Evolutionary conservation across 768 basidiomycete genomes (phyloP).

Genomic region (Epithele typhae): DNA sequence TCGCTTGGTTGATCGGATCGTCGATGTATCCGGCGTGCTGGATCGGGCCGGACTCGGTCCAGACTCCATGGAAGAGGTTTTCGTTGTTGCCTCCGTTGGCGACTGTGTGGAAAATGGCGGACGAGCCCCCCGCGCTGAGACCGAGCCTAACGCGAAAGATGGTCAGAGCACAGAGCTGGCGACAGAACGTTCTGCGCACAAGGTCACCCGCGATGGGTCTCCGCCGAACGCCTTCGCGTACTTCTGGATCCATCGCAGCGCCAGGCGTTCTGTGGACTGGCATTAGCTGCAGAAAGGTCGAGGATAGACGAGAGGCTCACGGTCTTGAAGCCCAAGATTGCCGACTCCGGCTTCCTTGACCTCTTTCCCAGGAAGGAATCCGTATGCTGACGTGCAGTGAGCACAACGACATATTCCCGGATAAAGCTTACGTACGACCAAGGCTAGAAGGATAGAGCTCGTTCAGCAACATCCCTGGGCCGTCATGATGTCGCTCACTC

Average conservation of each 20-base stretch:
- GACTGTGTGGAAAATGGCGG: background rate
- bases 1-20: background rate
- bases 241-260: background rate
- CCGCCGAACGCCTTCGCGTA: background rate
- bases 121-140: background rate
- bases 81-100: background rate
- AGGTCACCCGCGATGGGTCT: background rate
- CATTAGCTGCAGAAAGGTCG: background rate
- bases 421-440: background rate
- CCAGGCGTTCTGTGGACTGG: background rate
- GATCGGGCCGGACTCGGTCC: background rate
- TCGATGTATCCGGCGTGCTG: background rate
- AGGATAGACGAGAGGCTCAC: slow-evolving; percentile 16
- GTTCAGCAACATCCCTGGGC: too few relatives aligned
- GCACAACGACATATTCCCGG: background rate
- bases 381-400: slow-evolving; percentile 21
- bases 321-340: slow-evolving; percentile 48
- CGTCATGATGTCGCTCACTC: background rate
- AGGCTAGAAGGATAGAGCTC: too few relatives aligned
- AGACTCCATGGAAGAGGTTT: background rate
- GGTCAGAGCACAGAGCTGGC: background rate
- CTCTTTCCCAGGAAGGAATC: slow-evolving; percentile 36
- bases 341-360: slow-evolving; percentile 33
- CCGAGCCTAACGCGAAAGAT: background rate
- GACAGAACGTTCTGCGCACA: background rate